Conservation (phyloP, 495 filamentous ascomycete genomes). For the Paragyromitra xinjiangensis region DNA sequence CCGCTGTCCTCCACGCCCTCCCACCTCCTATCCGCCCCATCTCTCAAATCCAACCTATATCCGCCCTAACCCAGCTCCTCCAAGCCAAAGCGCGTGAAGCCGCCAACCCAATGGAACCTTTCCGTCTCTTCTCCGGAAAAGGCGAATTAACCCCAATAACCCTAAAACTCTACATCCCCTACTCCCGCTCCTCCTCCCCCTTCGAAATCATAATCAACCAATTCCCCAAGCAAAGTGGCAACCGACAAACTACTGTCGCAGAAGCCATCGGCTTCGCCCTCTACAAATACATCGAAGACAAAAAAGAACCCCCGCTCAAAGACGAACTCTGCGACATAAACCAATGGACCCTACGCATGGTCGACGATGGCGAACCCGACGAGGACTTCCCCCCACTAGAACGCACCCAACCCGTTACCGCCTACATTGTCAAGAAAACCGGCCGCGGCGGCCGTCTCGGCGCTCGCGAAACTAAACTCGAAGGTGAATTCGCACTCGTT, state of each 20-base stretch:
- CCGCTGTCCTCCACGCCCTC: conserved; percentile 74
- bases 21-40: conserved; percentile 86
- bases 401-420: conserved; percentile 77
- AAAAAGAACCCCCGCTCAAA: conserved; percentile 74
- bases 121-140: conserved; percentile 84
- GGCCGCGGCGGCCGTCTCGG: conserved; percentile 67
- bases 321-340: conserved; percentile 82
- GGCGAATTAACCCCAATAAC: conserved; percentile 82
- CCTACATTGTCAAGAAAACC: conserved; percentile 88
- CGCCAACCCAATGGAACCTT: conserved; percentile 81
- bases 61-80: conserved; percentile 68
- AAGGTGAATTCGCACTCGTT: conserved; percentile 92
- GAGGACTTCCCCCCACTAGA: conserved; percentile 91
- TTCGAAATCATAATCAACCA: conserved; percentile 81
- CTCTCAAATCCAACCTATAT: conserved; percentile 75
- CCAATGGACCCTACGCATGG: conserved; percentile 91
- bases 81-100: conserved; percentile 82
- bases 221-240: conserved; percentile 74
- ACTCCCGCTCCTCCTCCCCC: conserved; percentile 65
- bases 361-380: conserved; percentile 94
- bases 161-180: conserved; percentile 87
- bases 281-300: conserved; percentile 86
- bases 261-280: conserved; percentile 90
- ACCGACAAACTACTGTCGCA: conserved; percentile 75
- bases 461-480: conserved; percentile 80